phyloP scores from a whole-genome alignment of 768 basidiomycete species.

The Tylopilus sp. region DNA sequence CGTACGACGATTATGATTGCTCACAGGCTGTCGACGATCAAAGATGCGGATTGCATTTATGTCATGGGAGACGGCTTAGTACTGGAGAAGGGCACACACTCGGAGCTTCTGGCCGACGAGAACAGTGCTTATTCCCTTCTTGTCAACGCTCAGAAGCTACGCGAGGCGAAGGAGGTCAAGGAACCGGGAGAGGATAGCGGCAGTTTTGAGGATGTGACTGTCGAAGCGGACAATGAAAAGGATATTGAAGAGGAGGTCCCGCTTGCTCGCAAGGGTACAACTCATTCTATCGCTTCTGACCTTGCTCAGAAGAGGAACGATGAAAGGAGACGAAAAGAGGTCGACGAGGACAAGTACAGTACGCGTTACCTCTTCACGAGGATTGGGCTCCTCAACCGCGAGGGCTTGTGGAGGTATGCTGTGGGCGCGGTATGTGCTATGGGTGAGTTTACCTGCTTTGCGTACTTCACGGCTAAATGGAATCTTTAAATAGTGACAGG shows the following conservation, averaged over 20 bases:
- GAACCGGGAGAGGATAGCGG: too few species aligned
- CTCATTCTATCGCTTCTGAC: constrained; percentile 34
- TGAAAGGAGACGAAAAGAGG: constrained; percentile 29
- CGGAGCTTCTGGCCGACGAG: constrained; percentile 53
- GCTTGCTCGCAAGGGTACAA: constrained; percentile 36
- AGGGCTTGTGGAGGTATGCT: constrained; percentile 55
- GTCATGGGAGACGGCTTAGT: constrained; percentile 89
- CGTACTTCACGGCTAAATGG: neutral
- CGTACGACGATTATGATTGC: constrained; percentile 81
- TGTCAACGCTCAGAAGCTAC: constrained; percentile 75
- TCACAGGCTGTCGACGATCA: constrained; percentile 79
- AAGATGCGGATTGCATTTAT: constrained; percentile 77
- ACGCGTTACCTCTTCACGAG: constrained; percentile 65
- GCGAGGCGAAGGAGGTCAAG: constrained; percentile 43
- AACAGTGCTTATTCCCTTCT: constrained; percentile 74
- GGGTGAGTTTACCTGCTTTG: constrained; percentile 21
- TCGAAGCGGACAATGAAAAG: constrained; percentile 54
- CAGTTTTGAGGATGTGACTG: constrained; percentile 14
- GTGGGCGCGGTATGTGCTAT: constrained; percentile 55
- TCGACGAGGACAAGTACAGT: constrained; percentile 37
- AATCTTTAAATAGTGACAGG: constrained; percentile 44
- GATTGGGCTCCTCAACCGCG: constrained; percentile 61
- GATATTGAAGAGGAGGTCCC: constrained; percentile 56
- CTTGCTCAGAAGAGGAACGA: constrained; percentile 52
- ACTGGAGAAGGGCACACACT: constrained; percentile 74